These are phyloP conservation scores for Saxophila tyrrhenica DNA, from an alignment of 495 filamentous ascomycete species.

Conservation along the genomic window DNA sequence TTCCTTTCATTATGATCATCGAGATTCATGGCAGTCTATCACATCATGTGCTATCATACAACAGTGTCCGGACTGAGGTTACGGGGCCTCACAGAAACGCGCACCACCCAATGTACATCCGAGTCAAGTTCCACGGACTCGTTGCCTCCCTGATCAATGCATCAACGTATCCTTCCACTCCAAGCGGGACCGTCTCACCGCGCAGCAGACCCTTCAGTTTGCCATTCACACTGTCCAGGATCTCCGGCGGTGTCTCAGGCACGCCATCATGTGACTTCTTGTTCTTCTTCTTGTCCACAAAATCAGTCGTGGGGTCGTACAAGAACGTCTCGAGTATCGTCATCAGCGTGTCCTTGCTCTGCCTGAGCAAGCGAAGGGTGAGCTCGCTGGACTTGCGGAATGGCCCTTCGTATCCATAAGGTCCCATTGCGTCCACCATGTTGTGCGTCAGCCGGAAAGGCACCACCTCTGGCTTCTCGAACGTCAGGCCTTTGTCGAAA, in stretches of 20 bases:
- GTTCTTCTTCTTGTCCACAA: constrained; percentile 67
- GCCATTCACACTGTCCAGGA: constrained; percentile 75
- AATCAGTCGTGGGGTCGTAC: constrained; percentile 90
- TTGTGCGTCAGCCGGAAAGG: constrained; percentile 98
- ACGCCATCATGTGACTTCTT: constrained; percentile 50
- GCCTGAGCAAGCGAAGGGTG: constrained; percentile 67
- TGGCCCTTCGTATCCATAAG: constrained; percentile 84
- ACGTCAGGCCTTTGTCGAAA: constrained; percentile 96
- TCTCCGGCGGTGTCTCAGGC: constrained; percentile 75
- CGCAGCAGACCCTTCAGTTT: constrained; percentile 78
- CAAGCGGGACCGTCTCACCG: constrained; percentile 77
- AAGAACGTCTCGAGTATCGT: constrained; percentile 93
- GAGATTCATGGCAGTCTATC: too few species aligned
- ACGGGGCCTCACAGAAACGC: constrained; percentile 53
- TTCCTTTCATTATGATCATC: too few species aligned
- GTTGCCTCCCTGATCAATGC: constrained; percentile 78
- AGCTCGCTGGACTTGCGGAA: constrained; percentile 87
- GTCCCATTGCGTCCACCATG: constrained; percentile 93
- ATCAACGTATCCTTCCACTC: constrained; percentile 92
- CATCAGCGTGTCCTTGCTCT: constrained; percentile 92
- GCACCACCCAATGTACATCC: constrained; percentile 99
- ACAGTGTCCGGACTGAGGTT: too few species aligned
- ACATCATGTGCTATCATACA: too few species aligned
- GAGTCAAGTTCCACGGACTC: constrained; percentile 59
- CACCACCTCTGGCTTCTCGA: constrained; percentile 86